These are phyloP conservation scores for Ogataea hybrid DNA, from an alignment of 1,139 yeast genomes.

Conservation along the genomic window DNA sequence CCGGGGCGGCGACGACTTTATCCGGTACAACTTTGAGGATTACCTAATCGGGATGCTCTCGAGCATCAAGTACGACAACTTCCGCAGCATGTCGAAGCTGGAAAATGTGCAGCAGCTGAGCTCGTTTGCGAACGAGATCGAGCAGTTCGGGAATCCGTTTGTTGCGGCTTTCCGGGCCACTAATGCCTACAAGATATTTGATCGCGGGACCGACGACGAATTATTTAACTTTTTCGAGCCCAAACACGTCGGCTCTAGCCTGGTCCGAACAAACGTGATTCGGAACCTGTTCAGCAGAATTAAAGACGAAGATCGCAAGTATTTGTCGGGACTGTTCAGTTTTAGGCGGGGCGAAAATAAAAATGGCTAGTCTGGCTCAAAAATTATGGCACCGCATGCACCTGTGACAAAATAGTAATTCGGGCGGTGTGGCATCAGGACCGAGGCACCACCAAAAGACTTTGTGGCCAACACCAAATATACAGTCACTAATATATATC, in stretches of 20 bases:
- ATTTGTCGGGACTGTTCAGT: constrained; percentile 4
- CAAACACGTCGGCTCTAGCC: constrained; percentile 43
- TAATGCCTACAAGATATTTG: constrained; percentile 68
- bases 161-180: constrained; percentile 64
- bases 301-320: constrained; percentile 6
- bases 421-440: constrained; percentile 5
- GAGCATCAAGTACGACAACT: constrained; percentile 66
- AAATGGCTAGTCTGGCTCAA: background rate
- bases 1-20: constrained; percentile 85
- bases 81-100: constrained; percentile 39
- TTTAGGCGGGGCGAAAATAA: constrained; percentile 6
- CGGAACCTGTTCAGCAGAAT: constrained; percentile 14
- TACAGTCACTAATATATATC: background rate
- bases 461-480: background rate
- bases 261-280: constrained; percentile 5
- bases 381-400: constrained; percentile 1
- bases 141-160: constrained; percentile 54
- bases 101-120: constrained; percentile 18
- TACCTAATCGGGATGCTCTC: constrained; percentile 76
- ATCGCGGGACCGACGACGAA: constrained; percentile 77
- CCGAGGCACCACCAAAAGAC: background rate
- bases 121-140: constrained; percentile 39
- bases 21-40: constrained; percentile 86
- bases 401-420: constrained; percentile 6
- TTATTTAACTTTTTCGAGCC: constrained; percentile 87